phyloP scores from a whole-genome alignment of 768 basidiomycete genomes.

The Auricularia auricula-judae region DNA sequence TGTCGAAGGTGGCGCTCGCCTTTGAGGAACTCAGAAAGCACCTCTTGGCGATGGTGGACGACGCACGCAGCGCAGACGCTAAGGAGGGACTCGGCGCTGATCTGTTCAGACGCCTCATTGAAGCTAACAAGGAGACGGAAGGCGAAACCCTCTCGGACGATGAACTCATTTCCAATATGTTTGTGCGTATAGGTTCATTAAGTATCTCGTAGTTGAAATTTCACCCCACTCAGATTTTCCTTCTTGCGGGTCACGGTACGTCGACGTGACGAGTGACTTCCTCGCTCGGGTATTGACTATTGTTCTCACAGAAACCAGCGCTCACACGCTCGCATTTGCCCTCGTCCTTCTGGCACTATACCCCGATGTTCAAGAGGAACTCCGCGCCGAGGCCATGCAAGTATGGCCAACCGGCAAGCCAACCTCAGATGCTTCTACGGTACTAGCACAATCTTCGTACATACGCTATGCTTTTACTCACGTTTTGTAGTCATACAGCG shows the following conservation, averaged over 20 bases:
- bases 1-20: constrained; percentile 18
- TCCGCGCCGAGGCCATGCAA: constrained; percentile 28
- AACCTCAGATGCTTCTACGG: constrained; percentile 7
- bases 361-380: constrained; percentile 35
- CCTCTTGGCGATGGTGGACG: constrained; percentile 30
- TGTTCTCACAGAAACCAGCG: constrained; percentile 30
- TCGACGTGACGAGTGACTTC: background rate
- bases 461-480: background rate
- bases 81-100: constrained; percentile 20
- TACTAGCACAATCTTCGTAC: constrained; percentile 15
- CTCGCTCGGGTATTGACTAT: no score
- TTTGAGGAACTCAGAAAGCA: constrained; percentile 29
- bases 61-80: constrained; percentile 17
- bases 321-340: constrained; percentile 33
- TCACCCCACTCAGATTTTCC: constrained; percentile 24
- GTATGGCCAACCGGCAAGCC: constrained; percentile 26
- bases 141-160: constrained; percentile 28
- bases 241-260: constrained; percentile 40
- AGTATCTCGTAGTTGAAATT: background rate
- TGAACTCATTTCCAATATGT: constrained; percentile 38
- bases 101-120: constrained; percentile 33
- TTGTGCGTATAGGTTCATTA: constrained; percentile 22
- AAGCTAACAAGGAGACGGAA: constrained; percentile 30
- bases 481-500: constrained; percentile 27
- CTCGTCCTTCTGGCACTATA: constrained; percentile 36